Evolutionary conservation across 2,329 filamentous ascomycete genomes (phyloP), one percentile per base, ranked within the genome.

Genomic region (Fusarium hostae): DNA sequence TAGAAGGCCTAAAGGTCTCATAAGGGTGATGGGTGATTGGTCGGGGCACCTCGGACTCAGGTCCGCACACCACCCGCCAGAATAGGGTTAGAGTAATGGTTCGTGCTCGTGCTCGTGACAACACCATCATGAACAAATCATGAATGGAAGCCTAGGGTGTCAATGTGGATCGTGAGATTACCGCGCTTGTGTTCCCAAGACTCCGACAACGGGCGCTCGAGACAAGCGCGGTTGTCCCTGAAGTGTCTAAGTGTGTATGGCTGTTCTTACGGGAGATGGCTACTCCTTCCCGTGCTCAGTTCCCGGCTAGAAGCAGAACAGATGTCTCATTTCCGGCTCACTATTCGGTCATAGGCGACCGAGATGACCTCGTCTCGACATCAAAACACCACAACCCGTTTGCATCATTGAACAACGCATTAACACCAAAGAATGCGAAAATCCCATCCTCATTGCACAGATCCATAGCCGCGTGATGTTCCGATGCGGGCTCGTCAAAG

Each of bases 1-100:
- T 74, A 73, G 74, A 76, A 76, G 60, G 44, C 56, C 57, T 47
- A 67, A 74, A 74, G 54, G 68, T 57, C 57, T 50, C 48, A 39
- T 43, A 30, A 43, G 26, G 22, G 30, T 35, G 20, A 20, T 10
- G 18, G 30, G 55, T 60, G 51, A 72, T 71, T 71, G 69, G 69
- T 22, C 47, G 41, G 35, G 55, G 55, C 18, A 54, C 37, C 11
- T 54, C 64, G 22, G 64, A 54, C 52, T 22, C 26, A 11, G 41
- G 24, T 18, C 26, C 63, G 48, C 43, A 70, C 64, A 72, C 45
- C 63, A 63, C 63, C 43, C 68, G 41, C 35, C 41, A 43, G 24
- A 57, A 47, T 40, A 39, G 64, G 68, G 22, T 47, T 60, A 34
- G 41, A 32, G 45, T 20, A n/a, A 12, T 24, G 26, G 48, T 24